Base-by-base conservation (phyloP, 163 green algal species). In the Chlamydomonas reinhardtii region DNA sequence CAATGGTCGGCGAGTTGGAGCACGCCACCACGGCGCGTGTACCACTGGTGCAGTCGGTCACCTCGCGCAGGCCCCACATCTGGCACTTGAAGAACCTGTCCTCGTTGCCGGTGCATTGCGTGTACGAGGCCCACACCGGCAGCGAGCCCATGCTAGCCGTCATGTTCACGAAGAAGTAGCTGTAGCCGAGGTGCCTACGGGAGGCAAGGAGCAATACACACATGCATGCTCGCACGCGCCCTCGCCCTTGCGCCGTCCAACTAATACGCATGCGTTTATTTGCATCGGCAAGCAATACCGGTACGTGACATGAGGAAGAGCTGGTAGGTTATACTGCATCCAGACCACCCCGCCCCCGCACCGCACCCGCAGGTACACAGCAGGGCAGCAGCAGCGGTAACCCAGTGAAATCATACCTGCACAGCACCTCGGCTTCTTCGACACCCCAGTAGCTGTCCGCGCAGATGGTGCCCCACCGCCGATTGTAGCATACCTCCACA, bases 401-500 rank as follows among this genome's bases (percentile, higher is more conserved):
- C n/a, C n/a, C n/a, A n/a, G n/a, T n/a, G n/a, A n/a, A n/a, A n/a
- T n/a, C 76, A 11, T 6, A 84, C 76, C 76, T 75, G 76, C 76
- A 84, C 4, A 54, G 27, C n/a, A 84, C 76, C 20, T 56, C 11
- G 27, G 65, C 76, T 15, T 84, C 76, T 9, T 16, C 25, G 15
- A 16, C 2, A 4, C 25, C 32, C 76, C 76, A 84, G 17, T 56
- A 56, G 29, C 4, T 56, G 76, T 84, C 76, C 29, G 39, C 76
- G 29, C 76, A 84, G 0, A 84, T 29, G 1, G 76, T 31, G 16
- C 76, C 76, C 76, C 76, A 84, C 29, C 65, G 76, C 8, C n/a
- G 65, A 1, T 75, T 84, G 64, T 69, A 74, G 65, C 76, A 84
- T 3, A 84, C 25, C 22, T 84, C 76, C 2, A 84, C 39, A 17